Percentiles rank a stretch among this genome's conserved stretches.
phyloP scores from a whole-genome alignment of 75 land plant species.

The Pinus taeda region DNA sequence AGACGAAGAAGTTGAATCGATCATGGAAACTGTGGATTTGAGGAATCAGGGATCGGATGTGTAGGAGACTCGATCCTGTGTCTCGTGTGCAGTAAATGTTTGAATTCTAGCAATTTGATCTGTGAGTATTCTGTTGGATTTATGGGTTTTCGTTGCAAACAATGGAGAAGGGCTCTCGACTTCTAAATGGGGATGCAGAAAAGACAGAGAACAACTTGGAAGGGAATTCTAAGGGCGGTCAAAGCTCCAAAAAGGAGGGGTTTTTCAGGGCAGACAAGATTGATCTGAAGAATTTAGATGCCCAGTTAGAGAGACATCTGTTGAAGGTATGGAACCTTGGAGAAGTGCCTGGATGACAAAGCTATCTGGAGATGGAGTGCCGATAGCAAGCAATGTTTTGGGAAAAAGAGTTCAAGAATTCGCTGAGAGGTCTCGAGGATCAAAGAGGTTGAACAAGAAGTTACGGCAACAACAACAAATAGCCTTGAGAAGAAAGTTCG shows the following conservation, averaged over 20 bases:
- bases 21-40: no score
- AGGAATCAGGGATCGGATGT: no score
- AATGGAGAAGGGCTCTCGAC: not conserved
- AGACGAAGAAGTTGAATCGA: not conserved
- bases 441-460: no score
- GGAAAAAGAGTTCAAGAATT: no score
- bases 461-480: no score
- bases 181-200: not conserved
- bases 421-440: no score
- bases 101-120: no score
- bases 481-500: no score
- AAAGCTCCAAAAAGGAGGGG: slow-evolving; percentile 28
- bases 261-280: slow-evolving; percentile 78
- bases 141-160: not conserved
- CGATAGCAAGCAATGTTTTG: not conserved
- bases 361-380: slow-evolving; percentile 25
- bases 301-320: slow-evolving; percentile 57
- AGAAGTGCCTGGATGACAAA: slow-evolving; percentile 30
- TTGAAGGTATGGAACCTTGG: slow-evolving; percentile 32
- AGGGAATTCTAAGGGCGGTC: not conserved
- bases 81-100: no score
- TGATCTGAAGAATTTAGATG: slow-evolving; percentile 71
- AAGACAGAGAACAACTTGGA: not conserved
- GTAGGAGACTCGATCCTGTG: no score
- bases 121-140: not conserved